Conservation (phyloP, 73 alveolate species). For the Tetrahymena malaccensis region DNA sequence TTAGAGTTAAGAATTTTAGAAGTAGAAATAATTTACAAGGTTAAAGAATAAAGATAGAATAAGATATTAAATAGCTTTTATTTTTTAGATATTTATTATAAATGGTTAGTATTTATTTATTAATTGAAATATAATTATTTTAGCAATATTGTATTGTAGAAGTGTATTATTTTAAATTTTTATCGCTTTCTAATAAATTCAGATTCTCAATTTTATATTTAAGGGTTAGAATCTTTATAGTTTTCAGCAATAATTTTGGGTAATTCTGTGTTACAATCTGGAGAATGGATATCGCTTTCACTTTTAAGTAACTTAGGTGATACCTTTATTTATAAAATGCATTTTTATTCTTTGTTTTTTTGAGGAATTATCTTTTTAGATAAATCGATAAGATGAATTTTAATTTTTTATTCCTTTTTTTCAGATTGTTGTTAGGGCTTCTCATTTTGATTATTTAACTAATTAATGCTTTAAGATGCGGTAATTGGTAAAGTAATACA, state of each 20-base stretch:
- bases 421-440: not conserved
- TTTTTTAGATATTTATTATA: too few species aligned
- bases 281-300: not conserved
- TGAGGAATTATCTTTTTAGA: not conserved
- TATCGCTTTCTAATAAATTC: not conserved
- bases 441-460: not conserved
- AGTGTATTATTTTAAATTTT: too few species aligned
- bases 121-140: too few species aligned
- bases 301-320: not conserved
- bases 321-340: not conserved
- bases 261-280: not conserved
- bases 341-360: not conserved
- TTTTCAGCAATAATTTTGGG: not conserved
- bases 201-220: not conserved
- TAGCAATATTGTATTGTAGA: too few species aligned
- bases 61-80: too few species aligned
- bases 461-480: not conserved
- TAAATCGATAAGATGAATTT: not conserved
- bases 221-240: not conserved
- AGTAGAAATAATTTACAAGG: too few species aligned
- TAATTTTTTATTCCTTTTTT: not conserved
- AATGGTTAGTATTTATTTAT: too few species aligned
- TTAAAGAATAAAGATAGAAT: too few species aligned
- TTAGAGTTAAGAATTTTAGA: too few species aligned
- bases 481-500: not conserved